Evolutionary conservation across 371 early-diverging fungal species (phyloP).

Genomic region (Rhizopus arrhizus): DNA sequence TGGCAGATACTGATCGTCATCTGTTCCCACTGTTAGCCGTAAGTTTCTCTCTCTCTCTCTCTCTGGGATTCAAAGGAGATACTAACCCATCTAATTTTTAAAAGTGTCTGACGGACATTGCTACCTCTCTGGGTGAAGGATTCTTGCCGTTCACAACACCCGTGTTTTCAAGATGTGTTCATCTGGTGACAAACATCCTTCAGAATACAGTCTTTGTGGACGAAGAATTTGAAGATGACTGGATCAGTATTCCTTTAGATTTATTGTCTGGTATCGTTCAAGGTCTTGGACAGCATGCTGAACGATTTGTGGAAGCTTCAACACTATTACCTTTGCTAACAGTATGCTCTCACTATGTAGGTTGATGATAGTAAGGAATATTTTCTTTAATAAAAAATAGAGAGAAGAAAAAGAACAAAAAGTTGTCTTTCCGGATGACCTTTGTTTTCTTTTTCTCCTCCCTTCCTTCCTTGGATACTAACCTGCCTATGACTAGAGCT

Average conservation of each 20-base stretch:
- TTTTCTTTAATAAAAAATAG: too few relatives aligned
- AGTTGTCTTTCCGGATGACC: too few relatives aligned
- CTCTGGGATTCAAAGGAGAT: neutral
- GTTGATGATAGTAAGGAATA: conserved; percentile 11
- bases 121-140: conserved; percentile 80
- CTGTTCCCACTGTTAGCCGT: conserved; percentile 92
- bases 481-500: conserved; percentile 53
- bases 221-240: conserved; percentile 78
- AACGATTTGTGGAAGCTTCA: conserved; percentile 68
- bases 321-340: conserved; percentile 71
- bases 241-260: conserved; percentile 90
- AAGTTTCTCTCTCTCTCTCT: conserved; percentile 15
- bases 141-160: conserved; percentile 80
- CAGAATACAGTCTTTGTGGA: conserved; percentile 35
- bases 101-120: conserved; percentile 85
- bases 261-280: conserved; percentile 88
- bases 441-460: neutral
- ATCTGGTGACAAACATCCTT: conserved; percentile 73
- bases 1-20: conserved; percentile 80
- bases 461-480: neutral
- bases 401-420: too few relatives aligned
- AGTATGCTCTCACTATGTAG: conserved; percentile 74
- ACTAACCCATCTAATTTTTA: neutral
- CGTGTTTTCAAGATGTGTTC: conserved; percentile 85
- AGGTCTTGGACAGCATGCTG: conserved; percentile 75